Evolutionary conservation across 352 stramenopile species (phyloP), one percentile per base, ranked within the genome.

Genomic region (Blastocystis sp.): DNA sequence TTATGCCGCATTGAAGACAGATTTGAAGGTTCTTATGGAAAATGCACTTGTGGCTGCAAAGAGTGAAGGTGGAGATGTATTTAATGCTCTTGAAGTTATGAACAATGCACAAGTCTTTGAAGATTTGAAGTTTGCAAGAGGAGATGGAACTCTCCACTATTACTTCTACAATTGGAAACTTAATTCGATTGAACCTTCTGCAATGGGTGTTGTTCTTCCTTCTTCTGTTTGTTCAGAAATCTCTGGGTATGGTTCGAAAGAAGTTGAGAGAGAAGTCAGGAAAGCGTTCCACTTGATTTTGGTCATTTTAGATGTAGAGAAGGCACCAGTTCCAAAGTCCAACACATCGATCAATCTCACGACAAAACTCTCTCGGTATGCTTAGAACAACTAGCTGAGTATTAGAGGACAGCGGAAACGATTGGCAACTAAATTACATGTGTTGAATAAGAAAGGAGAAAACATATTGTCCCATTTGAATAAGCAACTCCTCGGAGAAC

Each of bases 121-220:
- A 70, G 92, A 96, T 59, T 91, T 97, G 24, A 95, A 96, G 89
- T 98, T 98, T 91, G 94, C 94, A 53, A 93, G 93, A 73, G 95
- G 95, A 51, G 95, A 98, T 91, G 95, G 95, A 57, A 93, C 95
- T 89, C 91, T 98, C 9, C 94, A 98, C 90, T 98, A 98, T 91
- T 98, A 98, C 91, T 90, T 98, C 56, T 98, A 97, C 92, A 98
- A 98, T 91, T 98, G 95, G 94, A 92, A 92, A 13, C 94, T 93
- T 90, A 91, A 93, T 15, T 91, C 90, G 35, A 95, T 98, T 91
- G 90, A 93, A 78, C 89, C 94, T n/a, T 79, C 89, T n/a, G 93
- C 97, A 64, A 93, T 97, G 30, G 95, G 94, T 30, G 90, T 98
- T 35, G 94, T 98, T 27, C 90, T 98, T 56, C 92, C 97, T 24